Percentiles rank a stretch among this genome's conserved stretches.
These are phyloP conservation scores for Colletotrichum godetiae DNA, from an alignment of 2,329 filamentous ascomycete species.

Conservation along the genomic window DNA sequence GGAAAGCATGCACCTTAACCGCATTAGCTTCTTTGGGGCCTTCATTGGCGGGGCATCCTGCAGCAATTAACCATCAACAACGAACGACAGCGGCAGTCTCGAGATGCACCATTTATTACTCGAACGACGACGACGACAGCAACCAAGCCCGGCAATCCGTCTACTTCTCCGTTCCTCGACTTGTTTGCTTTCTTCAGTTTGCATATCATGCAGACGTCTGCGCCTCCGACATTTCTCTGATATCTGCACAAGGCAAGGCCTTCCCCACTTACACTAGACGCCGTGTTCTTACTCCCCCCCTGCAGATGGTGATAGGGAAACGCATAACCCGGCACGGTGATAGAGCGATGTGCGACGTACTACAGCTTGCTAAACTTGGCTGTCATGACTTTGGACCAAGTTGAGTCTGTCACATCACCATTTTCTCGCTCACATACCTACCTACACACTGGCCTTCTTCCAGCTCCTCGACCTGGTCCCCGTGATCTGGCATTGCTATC, in stretches of 20 bases:
- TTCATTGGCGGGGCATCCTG: constrained; percentile 31
- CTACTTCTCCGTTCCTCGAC: background rate
- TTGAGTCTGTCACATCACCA: background rate
- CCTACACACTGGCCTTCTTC: background rate
- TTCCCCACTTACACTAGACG: constrained; percentile 21
- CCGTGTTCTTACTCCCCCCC: background rate
- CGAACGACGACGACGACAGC: background rate
- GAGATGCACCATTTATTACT: constrained; percentile 18
- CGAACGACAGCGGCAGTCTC: constrained; percentile 24
- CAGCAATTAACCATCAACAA: constrained; percentile 22
- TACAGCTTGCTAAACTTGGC: constrained; percentile 2
- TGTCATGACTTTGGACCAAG: too few relatives aligned
- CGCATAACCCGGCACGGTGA: background rate
- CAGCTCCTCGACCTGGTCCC: background rate
- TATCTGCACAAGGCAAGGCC: background rate
- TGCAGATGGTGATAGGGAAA: background rate
- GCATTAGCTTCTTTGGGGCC: constrained; percentile 20
- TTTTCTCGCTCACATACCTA: too few relatives aligned
- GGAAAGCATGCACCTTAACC: constrained; percentile 21
- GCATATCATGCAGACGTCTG: background rate
- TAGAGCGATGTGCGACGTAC: background rate
- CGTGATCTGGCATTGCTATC: background rate
- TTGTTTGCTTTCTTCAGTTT: background rate
- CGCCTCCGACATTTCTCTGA: background rate
- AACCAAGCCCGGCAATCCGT: background rate